Conservation (phyloP, 352 stramenopile genomes). For the Phytopythium helicoides region DNA sequence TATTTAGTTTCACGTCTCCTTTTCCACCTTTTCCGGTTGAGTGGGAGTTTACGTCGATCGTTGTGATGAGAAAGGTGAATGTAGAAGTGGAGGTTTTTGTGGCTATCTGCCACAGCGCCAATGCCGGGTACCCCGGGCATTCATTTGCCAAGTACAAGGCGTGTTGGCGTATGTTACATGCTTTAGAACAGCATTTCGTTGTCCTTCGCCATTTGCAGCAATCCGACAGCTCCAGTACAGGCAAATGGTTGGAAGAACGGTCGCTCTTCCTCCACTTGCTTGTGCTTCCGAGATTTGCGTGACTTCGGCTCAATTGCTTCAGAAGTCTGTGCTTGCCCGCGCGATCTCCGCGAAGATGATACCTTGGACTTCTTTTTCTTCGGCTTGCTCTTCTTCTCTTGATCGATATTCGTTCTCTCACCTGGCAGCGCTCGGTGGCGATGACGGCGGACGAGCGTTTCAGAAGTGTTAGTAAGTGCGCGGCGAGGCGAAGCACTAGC, state of each 20-base stretch:
- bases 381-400: slow-evolving; percentile 16
- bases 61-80: too few relatives aligned
- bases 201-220: slow-evolving; percentile 68
- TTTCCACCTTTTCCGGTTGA: too few relatives aligned
- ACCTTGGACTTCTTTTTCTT: slow-evolving; percentile 26
- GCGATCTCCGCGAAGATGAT: neutral
- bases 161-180: too few relatives aligned
- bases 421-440: slow-evolving; percentile 4
- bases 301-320: neutral
- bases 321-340: neutral
- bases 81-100: too few relatives aligned
- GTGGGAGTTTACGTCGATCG: too few relatives aligned
- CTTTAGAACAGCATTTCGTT: slow-evolving; percentile 36
- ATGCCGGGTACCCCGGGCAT: too few relatives aligned
- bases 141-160: too few relatives aligned
- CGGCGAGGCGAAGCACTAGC: neutral
- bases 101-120: too few relatives aligned
- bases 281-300: slow-evolving; percentile 8
- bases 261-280: slow-evolving; percentile 14
- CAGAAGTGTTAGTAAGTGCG: neutral
- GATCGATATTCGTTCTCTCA: slow-evolving; percentile 1
- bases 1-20: too few relatives aligned
- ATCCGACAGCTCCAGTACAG: slow-evolving; percentile 52
- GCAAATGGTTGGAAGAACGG: slow-evolving; percentile 58
- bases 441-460: slow-evolving; percentile 11